Base-by-base conservation (phyloP, 192 early-diverging fungal genomes). In the Spinellus fusiger region DNA sequence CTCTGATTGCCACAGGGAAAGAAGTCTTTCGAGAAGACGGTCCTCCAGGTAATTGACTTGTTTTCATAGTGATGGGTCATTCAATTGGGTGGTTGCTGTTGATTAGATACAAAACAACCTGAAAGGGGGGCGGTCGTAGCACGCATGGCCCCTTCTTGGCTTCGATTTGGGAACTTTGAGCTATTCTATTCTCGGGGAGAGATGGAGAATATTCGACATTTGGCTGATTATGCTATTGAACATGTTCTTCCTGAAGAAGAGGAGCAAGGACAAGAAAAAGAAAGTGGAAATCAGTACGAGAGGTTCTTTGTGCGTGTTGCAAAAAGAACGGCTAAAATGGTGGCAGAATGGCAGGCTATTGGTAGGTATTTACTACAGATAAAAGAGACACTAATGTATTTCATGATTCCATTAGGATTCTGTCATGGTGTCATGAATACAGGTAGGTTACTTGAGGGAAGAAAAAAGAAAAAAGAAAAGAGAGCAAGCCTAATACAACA, bases 381-480 rank as follows among this genome's bases (percentile, higher is more conserved):
- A 56, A 27, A n/a, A 22, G 28, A 35, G 25, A 31, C 44, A 44
- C 4, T 34, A 37, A 18, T 23, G 26, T 5, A n/a, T 52, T 27
- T 28, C 33, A 44, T 15, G 27, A 49, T 32, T 15, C 38, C 22
- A 9, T 46, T 55, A 62, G 70, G 89, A 6, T 91, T 91, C 70
- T 84, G 82, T 76, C 86, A 92, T 55, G 87, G 91, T 29, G 92
- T 94, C 1, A 89, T 94, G 88, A 94, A 94, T 70, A 94, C 92
- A 0, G 66, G 49, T 53, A 44, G 25, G 44, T 27, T n/a, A n/a
- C n/a, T n/a, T n/a, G n/a, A n/a, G n/a, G n/a, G n/a, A n/a, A n/a
- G n/a, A n/a, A n/a, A n/a, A n/a, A n/a, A n/a, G n/a, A n/a, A n/a
- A n/a, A n/a, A n/a, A n/a, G n/a, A n/a, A n/a, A n/a, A n/a, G n/a